Percentiles rank a stretch among this genome's conserved stretches.
Conservation (phyloP, 352 stramenopile genomes). For the Phytopythium chamaehyphon region DNA sequence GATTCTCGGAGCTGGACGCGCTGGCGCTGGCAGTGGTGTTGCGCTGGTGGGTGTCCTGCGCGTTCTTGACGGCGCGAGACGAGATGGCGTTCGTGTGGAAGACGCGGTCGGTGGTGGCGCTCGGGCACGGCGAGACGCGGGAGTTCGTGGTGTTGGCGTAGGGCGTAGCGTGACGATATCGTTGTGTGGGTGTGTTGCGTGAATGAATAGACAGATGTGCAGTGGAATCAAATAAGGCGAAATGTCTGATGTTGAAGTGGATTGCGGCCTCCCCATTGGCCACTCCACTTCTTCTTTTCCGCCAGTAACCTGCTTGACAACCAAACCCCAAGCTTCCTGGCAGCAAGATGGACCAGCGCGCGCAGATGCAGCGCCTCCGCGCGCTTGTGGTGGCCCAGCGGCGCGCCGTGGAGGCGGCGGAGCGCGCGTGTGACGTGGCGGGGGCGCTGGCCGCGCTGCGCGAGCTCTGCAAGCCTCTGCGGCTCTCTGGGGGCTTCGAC, state of each 20-base stretch:
- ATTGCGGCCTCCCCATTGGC: too few relatives aligned
- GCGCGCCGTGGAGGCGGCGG: conserved; percentile 35
- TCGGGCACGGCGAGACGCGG: conserved; percentile 2
- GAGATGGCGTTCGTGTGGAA: conserved; percentile 8
- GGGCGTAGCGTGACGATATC: not conserved
- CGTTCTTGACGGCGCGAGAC: not conserved
- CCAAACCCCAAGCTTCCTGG: not conserved
- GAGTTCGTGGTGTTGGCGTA: not conserved
- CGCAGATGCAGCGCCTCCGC: conserved; percentile 35
- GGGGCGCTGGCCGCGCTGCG: conserved; percentile 22
- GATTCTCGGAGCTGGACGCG: not conserved
- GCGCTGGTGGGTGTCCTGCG: not conserved
- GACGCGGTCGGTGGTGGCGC: conserved; percentile 1
- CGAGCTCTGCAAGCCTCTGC: conserved; percentile 35
- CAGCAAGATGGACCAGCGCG: not conserved
- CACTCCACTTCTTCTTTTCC: too few relatives aligned
- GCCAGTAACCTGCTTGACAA: not conserved
- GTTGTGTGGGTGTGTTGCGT: not conserved
- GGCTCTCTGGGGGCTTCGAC: conserved; percentile 20
- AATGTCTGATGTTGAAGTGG: too few relatives aligned
- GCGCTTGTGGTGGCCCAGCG: conserved; percentile 48
- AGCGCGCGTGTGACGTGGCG: conserved; percentile 40
- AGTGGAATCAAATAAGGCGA: not conserved
- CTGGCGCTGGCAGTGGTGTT: not conserved
- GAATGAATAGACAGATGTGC: not conserved